These are phyloP conservation scores for Afroboletus lepidellus DNA, from an alignment of 1,284 basidiomycete genomes.

Conservation along the genomic window DNA sequence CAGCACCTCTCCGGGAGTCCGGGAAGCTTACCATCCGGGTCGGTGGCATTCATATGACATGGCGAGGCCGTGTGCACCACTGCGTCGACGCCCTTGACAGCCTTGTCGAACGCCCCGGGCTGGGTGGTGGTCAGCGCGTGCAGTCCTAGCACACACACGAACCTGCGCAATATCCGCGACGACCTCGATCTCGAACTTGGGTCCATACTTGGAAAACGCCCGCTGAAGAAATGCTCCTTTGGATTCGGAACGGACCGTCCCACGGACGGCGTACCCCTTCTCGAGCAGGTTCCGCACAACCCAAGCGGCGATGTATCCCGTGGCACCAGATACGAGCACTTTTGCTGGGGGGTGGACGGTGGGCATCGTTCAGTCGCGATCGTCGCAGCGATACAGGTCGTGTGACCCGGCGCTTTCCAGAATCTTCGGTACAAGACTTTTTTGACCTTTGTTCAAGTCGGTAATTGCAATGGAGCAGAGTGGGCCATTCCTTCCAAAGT, in stretches of 20 bases:
- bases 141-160: too few species aligned
- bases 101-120: constrained; percentile 58
- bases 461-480: too few species aligned
- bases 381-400: too few species aligned
- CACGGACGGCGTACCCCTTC: constrained; percentile 43
- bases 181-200: constrained; percentile 45
- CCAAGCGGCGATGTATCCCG: constrained; percentile 41
- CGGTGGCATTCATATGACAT: constrained; percentile 37
- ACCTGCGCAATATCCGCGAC: constrained; percentile 49
- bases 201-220: constrained; percentile 39
- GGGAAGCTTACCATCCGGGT: constrained; percentile 41
- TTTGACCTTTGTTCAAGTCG: too few species aligned
- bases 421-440: too few species aligned
- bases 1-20: too few species aligned
- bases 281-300: constrained; percentile 35
- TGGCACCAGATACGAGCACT: constrained; percentile 41
- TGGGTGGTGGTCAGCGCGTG: too few species aligned
- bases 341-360: constrained; percentile 37
- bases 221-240: constrained; percentile 45
- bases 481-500: too few species aligned
- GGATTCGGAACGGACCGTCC: constrained; percentile 43
- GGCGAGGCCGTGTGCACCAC: constrained; percentile 56
- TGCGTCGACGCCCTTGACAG: constrained; percentile 61
- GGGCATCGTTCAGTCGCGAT: too few species aligned
- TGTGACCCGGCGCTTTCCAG: too few species aligned